phyloP scores from a whole-genome alignment of 73 alveolate genomes.

The Durusdinium trenchii region DNA sequence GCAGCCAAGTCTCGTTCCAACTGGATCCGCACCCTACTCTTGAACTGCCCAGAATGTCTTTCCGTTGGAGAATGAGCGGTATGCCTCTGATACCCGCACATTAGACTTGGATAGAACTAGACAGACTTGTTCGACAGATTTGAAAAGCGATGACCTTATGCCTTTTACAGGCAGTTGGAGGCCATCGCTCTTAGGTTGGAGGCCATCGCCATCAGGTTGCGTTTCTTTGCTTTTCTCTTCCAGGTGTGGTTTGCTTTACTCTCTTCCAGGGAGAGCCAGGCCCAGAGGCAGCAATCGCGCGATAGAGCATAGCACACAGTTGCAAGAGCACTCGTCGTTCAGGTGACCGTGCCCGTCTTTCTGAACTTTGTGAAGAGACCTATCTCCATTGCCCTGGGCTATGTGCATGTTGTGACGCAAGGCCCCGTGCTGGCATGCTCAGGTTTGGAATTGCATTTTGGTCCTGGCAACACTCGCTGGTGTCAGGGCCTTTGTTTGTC shows the following conservation, averaged over 20 bases:
- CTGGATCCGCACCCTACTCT: no score
- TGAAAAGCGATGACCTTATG: no score
- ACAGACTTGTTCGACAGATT: no score
- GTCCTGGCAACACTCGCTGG: slow-evolving; percentile 28
- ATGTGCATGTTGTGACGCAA: neutral
- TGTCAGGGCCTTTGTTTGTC: neutral
- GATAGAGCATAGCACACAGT: neutral
- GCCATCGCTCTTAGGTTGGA: no score
- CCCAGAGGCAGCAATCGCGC: slow-evolving; percentile 23
- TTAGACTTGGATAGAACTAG: no score
- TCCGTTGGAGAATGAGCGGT: no score
- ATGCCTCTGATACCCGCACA: no score
- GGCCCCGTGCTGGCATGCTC: no score
- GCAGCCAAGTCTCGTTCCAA: no score
- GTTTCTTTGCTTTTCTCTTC: neutral
- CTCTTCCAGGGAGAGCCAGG: slow-evolving; percentile 78
- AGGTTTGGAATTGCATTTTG: slow-evolving; percentile 41
- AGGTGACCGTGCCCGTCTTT: slow-evolving; percentile 49
- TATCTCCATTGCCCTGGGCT: neutral
- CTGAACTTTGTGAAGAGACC: slow-evolving; percentile 37
- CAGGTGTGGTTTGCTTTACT: slow-evolving; percentile 87
- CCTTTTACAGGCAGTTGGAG: no score
- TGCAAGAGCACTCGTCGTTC: neutral
- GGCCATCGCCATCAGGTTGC: neutral
- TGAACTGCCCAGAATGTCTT: no score